Evolutionary conservation across 2,329 filamentous ascomycete species (phyloP), one percentile per base, ranked within the genome.

Genomic region (Graphiopsis chlorocephala): DNA sequence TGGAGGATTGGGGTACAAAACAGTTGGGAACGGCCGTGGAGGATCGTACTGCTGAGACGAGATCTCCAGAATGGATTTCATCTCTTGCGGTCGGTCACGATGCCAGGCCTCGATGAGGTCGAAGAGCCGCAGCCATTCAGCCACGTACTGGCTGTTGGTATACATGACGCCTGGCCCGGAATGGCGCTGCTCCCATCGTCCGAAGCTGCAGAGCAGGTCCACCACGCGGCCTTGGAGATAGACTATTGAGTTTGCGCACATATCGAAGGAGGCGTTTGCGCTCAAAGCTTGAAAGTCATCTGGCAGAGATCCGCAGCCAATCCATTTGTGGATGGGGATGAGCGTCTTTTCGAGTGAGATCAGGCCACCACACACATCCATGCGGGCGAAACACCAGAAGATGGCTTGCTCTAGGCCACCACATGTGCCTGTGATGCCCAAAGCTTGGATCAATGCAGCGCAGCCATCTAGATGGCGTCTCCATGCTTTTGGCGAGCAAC

Each of bases 221-320:
- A 77, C 70, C 1, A 81, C 80, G 64, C 79, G 80, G 4, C 84
- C 81, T 59, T 80, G 83, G 1, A 88, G 78, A 67, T 84, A 88
- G 2, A 88, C 84, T 8, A 85, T 80, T 67, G 84, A 85, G 68
- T 87, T 87, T 33, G 85, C 85, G 66, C 86, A 81, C 79, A 84
- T 85, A 68, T 88, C 85, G 78, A 63, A 82, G 68, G 50, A 72
- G 20, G 59, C 62, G 38, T 68, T 61, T 23, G 77, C 74, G 23
- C 77, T 69, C 10, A 76, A 73, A 20, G 75, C 75, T 11, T 77
- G 75, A 0, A 79, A 76, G 12, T 73, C 71, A 20, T 78, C 74
- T 14, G 77, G 68, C 12, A 77, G 73, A 25, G 77, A 77, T 7
- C 77, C 75, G 0, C 79, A 77, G 5, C 69, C 68, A 45, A 81